Percentiles rank a stretch among this genome's conserved stretches.
Evolutionary conservation across 805 yeast species (phyloP).

Genomic region (Suhomyces vadensis): DNA sequence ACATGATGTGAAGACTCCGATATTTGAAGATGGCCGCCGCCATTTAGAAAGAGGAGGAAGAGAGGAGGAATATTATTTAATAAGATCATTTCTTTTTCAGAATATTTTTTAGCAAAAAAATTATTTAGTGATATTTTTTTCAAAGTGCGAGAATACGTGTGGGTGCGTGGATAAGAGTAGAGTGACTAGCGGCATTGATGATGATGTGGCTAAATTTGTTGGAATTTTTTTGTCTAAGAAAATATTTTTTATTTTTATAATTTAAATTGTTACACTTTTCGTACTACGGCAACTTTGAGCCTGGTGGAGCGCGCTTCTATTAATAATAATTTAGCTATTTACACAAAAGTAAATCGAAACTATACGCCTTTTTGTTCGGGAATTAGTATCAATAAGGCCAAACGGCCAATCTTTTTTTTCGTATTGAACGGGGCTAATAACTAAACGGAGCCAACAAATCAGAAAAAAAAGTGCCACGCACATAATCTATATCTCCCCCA

Average conservation of each 20-base stretch:
- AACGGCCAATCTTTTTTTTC: not conserved
- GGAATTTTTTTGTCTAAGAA: not conserved
- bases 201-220: not conserved
- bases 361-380: not conserved
- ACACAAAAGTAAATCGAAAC: slow-evolving; percentile 1
- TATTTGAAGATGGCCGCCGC: not conserved
- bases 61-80: not conserved
- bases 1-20: not conserved
- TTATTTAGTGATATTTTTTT: not conserved
- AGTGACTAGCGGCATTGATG: not conserved
- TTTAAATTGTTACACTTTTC: not conserved
- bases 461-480: no score
- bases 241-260: not conserved
- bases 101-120: not conserved
- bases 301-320: not conserved
- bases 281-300: not conserved
- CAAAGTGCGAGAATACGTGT: not conserved
- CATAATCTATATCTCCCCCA: no score
- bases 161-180: not conserved
- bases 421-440: not conserved
- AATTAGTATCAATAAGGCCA: not conserved
- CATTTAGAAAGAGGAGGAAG: not conserved
- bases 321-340: not conserved
- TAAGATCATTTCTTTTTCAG: not conserved
- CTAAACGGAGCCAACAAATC: no score